Evolutionary conservation across 257 asterid genomes (phyloP).

Genomic region (Mitragyna speciosa): DNA sequence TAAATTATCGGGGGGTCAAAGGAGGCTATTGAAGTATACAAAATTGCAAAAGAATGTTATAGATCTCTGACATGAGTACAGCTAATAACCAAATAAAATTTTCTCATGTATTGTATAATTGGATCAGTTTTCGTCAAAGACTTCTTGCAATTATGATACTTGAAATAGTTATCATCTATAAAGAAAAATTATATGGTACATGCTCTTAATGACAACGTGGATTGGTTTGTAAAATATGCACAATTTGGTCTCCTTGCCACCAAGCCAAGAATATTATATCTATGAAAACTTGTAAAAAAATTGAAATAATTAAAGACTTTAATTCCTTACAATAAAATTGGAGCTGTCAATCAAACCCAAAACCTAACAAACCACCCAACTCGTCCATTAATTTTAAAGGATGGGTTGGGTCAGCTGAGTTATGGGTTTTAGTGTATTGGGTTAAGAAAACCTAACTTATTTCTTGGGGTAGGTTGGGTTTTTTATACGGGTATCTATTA

Average conservation of each 20-base stretch:
- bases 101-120: neutral
- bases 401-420: no score
- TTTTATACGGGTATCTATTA: no score
- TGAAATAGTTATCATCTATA: neutral
- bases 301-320: no score
- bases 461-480: no score
- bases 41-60: no score
- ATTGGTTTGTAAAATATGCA: conserved; percentile 10
- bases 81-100: neutral
- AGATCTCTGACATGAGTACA: no score
- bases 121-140: neutral
- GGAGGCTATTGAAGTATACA: neutral
- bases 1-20: neutral
- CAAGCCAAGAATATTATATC: conserved; percentile 19
- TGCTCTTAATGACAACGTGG: conserved; percentile 16
- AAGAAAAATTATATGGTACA: neutral
- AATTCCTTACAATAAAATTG: neutral
- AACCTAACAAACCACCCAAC: no score
- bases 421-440: no score
- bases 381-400: no score
- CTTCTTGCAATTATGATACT: neutral
- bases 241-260: conserved; percentile 26
- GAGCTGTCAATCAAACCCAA: no score
- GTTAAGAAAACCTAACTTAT: no score
- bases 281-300: neutral